Conservation (phyloP, 2,329 filamentous ascomycete genomes). For the Aspergillus awamori region DNA sequence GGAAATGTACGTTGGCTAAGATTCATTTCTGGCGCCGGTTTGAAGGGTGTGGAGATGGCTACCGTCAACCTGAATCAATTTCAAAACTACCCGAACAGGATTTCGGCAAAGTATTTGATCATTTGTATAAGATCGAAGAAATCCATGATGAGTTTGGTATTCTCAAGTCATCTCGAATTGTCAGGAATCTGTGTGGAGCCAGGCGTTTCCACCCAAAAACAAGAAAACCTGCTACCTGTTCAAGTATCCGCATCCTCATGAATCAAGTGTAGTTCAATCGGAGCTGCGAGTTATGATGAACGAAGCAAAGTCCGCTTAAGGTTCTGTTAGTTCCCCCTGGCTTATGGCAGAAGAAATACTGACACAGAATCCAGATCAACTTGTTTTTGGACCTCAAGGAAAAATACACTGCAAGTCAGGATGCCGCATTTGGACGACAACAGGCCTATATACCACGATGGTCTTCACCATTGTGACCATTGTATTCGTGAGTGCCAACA, state of each 20-base stretch:
- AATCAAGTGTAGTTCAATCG: background rate
- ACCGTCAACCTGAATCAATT: background rate
- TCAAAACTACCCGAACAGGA: background rate
- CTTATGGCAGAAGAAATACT: background rate
- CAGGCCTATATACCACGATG: slow-evolving; percentile 23
- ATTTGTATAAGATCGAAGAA: background rate
- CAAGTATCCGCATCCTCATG: background rate
- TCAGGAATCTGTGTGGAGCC: background rate
- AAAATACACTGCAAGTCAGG: slow-evolving; percentile 21
- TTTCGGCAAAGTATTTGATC: background rate
- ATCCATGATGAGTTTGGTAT: background rate
- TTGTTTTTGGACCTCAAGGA: slow-evolving; percentile 19
- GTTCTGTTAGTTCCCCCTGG: background rate
- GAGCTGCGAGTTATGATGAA: background rate
- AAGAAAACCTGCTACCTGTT: background rate
- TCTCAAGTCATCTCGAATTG: background rate
- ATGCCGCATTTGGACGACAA: slow-evolving; percentile 17
- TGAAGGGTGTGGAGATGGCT: background rate
- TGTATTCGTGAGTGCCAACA: slow-evolving; percentile 14
- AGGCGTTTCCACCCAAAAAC: background rate
- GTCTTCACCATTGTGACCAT: slow-evolving; percentile 24
- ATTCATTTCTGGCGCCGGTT: too few relatives aligned
- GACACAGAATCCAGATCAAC: background rate
- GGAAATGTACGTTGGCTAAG: too few relatives aligned
- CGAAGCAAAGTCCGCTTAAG: background rate